Evolutionary conservation across 371 early-diverging fungal genomes (phyloP), one percentile per base, ranked within the genome.

Genomic region (Ecytonucleospora hepatopenaei): DNA sequence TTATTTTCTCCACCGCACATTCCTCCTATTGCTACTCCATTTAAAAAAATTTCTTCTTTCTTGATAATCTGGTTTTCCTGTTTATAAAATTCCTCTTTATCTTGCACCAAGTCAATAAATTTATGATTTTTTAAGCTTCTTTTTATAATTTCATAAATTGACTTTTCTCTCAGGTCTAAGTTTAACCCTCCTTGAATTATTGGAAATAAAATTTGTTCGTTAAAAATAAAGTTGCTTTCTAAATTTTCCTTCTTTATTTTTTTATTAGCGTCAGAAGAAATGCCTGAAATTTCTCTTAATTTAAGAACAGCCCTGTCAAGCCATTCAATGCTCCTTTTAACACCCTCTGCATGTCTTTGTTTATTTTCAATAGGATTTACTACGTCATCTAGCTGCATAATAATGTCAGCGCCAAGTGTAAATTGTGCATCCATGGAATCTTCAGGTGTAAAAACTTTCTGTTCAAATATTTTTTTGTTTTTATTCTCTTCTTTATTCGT

Each of bases 321-420:
- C 94, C 92, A 93, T 62, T 90, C 84, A 62, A 93, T 86, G 3
- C 88, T 88, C 75, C 92, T 82, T 82, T 86, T 83, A 89, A 90
- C 89, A 35, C 91, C 91, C 71, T 88, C 88, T 73, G 89, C 90
- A 2, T 91, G 87, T 65, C 88, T 84, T 2, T 86, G 84, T 1
- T 88, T 86, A 2, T 85, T 83, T 4, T 86, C 85, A 60, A 89
- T 77, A 16, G 91, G 88, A 23, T 89, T 87, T 1, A 91, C 89
- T 17, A 93, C 92, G 78, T 93, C 92, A 74, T 93, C 93, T 60
- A 93, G 77, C 73, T 92, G 94, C 92, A 93, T 92, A 82, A 92
- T 90, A 51, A 93, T 91, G 79, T 91, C 94, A 0, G 91, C 88
- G 19, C 90, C 91, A 70, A 93, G 88, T n/a, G 84, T 83, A 77